Evolutionary conservation across 129 eudicot genomes (phyloP).

Genomic region (Pseudognaphalium luteoalbum): DNA sequence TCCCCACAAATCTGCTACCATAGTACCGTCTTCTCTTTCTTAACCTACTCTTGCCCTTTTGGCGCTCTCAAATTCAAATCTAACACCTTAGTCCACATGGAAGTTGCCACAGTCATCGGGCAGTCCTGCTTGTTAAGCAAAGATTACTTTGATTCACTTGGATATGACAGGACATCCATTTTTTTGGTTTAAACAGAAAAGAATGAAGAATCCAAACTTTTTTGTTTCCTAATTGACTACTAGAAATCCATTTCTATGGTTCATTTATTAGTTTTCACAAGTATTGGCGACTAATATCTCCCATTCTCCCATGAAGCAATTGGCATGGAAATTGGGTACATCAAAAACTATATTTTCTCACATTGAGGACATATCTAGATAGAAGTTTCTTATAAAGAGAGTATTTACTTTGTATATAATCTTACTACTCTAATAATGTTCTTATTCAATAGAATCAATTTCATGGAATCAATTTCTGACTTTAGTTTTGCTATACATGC

Average conservation of each 20-base stretch:
- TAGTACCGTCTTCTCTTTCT: background rate
- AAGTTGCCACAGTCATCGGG: background rate
- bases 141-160: background rate
- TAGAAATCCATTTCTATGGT: background rate
- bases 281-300: constrained; percentile 12
- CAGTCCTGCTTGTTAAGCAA: background rate
- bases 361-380: background rate
- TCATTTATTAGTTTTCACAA: constrained; percentile 11
- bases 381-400: too few relatives aligned
- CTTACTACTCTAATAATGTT: too few relatives aligned
- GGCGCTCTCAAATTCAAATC: background rate
- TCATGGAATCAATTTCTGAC: background rate
- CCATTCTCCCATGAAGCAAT: constrained; percentile 12
- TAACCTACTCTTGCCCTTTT: background rate
- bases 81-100: background rate
- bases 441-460: background rate
- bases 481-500: too few relatives aligned
- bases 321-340: constrained; percentile 4
- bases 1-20: background rate
- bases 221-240: constrained; percentile 9
- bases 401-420: too few relatives aligned
- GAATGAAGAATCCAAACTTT: background rate
- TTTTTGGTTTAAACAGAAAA: too few relatives aligned
- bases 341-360: constrained; percentile 8
- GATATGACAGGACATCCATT: background rate